A percentile compares a stretch with the other conserved stretches of the same genome.
Conservation (phyloP, 345 rosid species). For the Cardiospermum halicacabum region DNA sequence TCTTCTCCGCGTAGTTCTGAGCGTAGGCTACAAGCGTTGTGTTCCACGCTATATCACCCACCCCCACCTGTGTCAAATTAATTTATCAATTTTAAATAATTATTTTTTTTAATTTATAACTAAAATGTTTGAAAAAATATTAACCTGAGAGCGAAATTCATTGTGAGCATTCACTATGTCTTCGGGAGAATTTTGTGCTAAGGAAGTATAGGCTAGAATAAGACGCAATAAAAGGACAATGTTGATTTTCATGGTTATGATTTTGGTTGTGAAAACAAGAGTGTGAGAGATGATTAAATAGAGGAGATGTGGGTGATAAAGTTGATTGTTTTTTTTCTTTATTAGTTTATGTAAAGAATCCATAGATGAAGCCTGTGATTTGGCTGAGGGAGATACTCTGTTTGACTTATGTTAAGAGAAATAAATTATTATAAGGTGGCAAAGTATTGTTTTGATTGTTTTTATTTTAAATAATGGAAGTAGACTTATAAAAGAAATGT, state of each 20-base stretch:
- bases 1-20: slow-evolving; percentile 7
- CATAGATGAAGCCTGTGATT: background rate
- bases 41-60: slow-evolving; percentile 21
- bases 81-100: no score
- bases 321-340: background rate
- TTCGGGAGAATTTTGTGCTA: background rate
- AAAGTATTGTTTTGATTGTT: no score
- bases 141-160: background rate
- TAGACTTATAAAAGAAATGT: no score
- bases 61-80: slow-evolving; percentile 14
- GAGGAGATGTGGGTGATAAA: background rate
- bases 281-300: background rate
- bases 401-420: no score
- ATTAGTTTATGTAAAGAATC: background rate
- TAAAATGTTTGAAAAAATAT: no score
- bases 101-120: no score
- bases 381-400: no score
- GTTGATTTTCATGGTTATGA: background rate
- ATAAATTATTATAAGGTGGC: no score
- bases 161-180: background rate
- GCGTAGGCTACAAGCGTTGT: slow-evolving; percentile 17
- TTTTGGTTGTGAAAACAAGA: background rate
- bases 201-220: background rate
- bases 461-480: no score
- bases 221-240: background rate